Evolutionary conservation across 2,329 filamentous ascomycete genomes (phyloP).

Genomic region (Epichloe gansuensis): DNA sequence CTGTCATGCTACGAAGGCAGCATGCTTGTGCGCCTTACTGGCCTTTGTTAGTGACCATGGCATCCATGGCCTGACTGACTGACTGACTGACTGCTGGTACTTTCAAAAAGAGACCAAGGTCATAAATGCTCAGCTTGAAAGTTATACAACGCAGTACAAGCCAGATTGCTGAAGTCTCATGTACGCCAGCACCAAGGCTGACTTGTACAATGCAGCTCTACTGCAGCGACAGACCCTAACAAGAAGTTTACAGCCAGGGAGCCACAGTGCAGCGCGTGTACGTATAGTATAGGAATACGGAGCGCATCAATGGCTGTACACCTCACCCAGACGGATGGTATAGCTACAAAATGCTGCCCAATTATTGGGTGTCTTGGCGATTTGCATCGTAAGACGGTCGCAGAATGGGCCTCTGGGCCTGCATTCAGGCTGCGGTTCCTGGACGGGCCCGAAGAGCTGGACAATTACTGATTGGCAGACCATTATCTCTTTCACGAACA

Average conservation of each 20-base stretch:
- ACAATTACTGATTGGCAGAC: not conserved
- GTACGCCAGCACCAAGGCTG: not conserved
- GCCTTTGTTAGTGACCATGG: too few species aligned
- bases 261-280: not conserved
- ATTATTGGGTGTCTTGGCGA: conserved; percentile 5
- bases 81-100: too few species aligned
- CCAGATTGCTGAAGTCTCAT: not conserved
- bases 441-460: conserved; percentile 1
- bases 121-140: too few species aligned
- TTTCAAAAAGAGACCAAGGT: too few species aligned
- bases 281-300: not conserved
- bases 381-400: conserved; percentile 6
- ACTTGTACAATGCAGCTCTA: not conserved
- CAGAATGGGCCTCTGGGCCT: conserved; percentile 4
- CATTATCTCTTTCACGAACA: not conserved
- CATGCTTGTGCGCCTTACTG: not conserved
- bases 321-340: conserved; percentile 1
- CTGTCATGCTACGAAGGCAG: not conserved
- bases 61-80: too few species aligned
- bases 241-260: not conserved
- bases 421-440: conserved; percentile 7
- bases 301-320: not conserved
- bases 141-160: too few species aligned
- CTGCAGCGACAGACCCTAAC: not conserved
- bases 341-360: conserved; percentile 4